Evolutionary conservation across 129 eudicot species (phyloP), one percentile per base, ranked within the genome.

Genomic region (Flaveria bidentis): DNA sequence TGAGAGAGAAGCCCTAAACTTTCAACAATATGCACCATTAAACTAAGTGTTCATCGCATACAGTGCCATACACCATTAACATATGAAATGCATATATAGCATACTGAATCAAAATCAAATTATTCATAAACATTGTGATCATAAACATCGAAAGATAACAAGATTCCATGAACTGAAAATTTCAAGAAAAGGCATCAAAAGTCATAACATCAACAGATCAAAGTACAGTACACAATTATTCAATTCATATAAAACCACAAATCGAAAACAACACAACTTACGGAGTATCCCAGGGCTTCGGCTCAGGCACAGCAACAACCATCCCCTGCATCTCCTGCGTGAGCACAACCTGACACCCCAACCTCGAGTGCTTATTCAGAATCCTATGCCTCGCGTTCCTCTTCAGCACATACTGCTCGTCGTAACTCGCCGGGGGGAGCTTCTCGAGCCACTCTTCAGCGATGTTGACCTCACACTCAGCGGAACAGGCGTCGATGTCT

Each of bases 381-480:
- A 84, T 86, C 81, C 99, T 78, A 72, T 84, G 76, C 67, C 97
- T 81, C n/a, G 88, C 85, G 51, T 85, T 91, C 84, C 95, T 82
- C 88, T 82, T 87, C 83, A 95, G 47, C 64, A 95, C 99, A 20
- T 95, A 95, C 89, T 89, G 75, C 73, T 95, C 99, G 15, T 95
- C 99, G 28, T 95, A 89, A 0, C 83, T 25, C 26, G 87, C 79
- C 50, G 84, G 80, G 2, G 99, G 99, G 5, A 91, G 91, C 85
- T 85, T 86, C 81, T 81, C 89, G 14, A 95, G 89, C 99, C 97
- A 91, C 80, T 91, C 99, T 52, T 89, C 88, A 3, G 97, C 99
- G 80, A 95, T 95, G 79, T 85, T 89, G 46, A 95, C 99, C 85
- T 95, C 97, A 60, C 99, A 95, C 82, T 95, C 99, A 12, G 99